A percentile compares a stretch with the other conserved stretches of the same genome.
These are phyloP conservation scores for Lichenothelia convexa DNA, from an alignment of 495 filamentous ascomycete genomes.

Conservation along the genomic window DNA sequence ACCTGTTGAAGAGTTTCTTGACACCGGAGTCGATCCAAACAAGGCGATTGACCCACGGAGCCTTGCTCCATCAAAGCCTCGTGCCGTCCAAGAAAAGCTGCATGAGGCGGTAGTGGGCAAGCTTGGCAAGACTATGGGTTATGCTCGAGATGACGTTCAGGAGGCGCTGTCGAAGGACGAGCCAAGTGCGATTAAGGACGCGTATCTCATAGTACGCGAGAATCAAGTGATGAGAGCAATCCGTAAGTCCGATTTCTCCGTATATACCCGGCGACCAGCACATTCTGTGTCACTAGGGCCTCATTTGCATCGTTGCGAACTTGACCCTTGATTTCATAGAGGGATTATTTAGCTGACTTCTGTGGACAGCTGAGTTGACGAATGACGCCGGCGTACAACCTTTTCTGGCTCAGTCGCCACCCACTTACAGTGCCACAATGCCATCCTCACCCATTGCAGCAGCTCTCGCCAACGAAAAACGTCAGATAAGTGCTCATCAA, in stretches of 20 bases:
- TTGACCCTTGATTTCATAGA: neutral
- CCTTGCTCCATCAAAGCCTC: conserved; percentile 58
- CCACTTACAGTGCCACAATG: conserved; percentile 25
- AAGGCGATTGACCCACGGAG: conserved; percentile 69
- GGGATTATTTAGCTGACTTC: neutral
- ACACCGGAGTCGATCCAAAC: conserved; percentile 79
- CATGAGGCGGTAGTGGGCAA: conserved; percentile 84
- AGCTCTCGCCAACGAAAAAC: no score
- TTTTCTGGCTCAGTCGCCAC: conserved; percentile 35
- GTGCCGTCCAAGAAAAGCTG: conserved; percentile 66
- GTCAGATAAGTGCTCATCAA: conserved; percentile 9
- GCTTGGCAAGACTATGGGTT: conserved; percentile 94
- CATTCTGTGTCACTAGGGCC: no score
- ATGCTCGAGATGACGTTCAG: conserved; percentile 83
- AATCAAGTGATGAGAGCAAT: conserved; percentile 95
- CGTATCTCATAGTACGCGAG: conserved; percentile 91
- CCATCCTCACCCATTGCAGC: conserved; percentile 23
- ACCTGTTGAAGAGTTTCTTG: conserved; percentile 81
- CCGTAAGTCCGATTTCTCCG: conserved; percentile 52
- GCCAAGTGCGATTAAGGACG: conserved; percentile 95
- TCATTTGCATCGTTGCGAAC: no score
- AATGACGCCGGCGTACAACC: conserved; percentile 26
- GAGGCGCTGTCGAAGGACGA: conserved; percentile 82
- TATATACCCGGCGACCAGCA: no score
- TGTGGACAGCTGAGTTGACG: conserved; percentile 25